Conservation (phyloP, 2,329 filamentous ascomycete species). For the Alternaria viburni region DNA sequence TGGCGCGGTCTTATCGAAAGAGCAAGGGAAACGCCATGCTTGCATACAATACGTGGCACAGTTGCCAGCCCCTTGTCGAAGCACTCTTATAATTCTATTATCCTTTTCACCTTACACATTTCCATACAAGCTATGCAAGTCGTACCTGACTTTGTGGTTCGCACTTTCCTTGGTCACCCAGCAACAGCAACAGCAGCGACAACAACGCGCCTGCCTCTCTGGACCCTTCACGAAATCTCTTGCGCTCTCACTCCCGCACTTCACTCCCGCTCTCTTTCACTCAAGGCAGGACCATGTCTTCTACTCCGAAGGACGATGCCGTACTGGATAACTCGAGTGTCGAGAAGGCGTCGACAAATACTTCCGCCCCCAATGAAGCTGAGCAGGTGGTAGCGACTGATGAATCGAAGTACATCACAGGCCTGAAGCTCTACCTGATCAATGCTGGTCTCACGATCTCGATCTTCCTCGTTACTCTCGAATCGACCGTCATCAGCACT, state of each 20-base stretch:
- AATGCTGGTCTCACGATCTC: neutral
- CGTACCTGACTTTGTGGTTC: neutral
- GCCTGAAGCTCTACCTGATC: constrained; percentile 3
- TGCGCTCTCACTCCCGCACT: neutral
- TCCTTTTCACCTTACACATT: neutral
- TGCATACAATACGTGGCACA: neutral
- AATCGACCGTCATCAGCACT: constrained; percentile 46
- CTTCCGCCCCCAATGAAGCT: neutral
- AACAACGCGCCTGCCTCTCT: neutral
- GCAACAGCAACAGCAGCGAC: neutral
- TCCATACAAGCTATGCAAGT: neutral
- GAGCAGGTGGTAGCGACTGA: neutral
- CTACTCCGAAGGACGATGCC: neutral
- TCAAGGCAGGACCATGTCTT: neutral
- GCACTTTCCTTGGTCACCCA: neutral
- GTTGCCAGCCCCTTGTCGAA: neutral
- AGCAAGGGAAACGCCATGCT: neutral
- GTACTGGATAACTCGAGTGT: neutral
- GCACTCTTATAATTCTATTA: neutral
- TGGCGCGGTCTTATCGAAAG: neutral
- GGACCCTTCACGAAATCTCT: neutral
- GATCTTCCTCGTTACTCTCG: constrained; percentile 28
- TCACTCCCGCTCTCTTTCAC: neutral
- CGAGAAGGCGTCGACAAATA: neutral
- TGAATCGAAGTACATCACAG: constrained; percentile 2